Conservation (phyloP, 106 monocot species). For the Platanthera guangdongensis region DNA sequence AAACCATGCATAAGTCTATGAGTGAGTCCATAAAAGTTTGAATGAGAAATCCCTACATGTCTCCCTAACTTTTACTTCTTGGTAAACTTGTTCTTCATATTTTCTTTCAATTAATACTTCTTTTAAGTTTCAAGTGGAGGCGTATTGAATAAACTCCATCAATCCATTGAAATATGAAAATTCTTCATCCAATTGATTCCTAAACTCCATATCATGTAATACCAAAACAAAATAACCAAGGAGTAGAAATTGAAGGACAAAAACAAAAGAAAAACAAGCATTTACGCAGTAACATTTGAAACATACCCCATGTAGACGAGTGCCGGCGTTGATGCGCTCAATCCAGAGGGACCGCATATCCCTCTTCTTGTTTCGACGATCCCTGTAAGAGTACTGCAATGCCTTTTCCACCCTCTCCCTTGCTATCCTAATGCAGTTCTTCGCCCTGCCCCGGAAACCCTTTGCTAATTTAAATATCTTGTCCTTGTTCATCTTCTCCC, state of each 20-base stretch:
- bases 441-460: slow-evolving; percentile 67
- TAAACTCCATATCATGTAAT: not conserved
- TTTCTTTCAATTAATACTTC: too few relatives aligned
- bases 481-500: slow-evolving; percentile 53
- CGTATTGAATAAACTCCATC: too few relatives aligned
- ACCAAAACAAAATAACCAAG: not conserved
- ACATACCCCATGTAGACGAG: slow-evolving; percentile 59
- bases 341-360: slow-evolving; percentile 40
- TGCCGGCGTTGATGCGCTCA: slow-evolving; percentile 65
- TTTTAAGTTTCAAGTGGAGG: too few relatives aligned
- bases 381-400: slow-evolving; percentile 61
- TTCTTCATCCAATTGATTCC: not conserved
- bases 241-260: not conserved
- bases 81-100: too few relatives aligned
- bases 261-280: not conserved
- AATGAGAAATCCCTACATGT: too few relatives aligned
- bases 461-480: slow-evolving; percentile 70
- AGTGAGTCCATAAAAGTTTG: too few relatives aligned
- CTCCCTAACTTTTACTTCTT: too few relatives aligned
- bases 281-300: not conserved
- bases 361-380: slow-evolving; percentile 72
- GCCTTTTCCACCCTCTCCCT: slow-evolving; percentile 35
- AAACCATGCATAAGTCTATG: too few relatives aligned
- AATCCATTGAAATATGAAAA: not conserved
- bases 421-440: slow-evolving; percentile 70